Conservation (phyloP, 805 yeast species). For the Ogataea polymorpha region DNA sequence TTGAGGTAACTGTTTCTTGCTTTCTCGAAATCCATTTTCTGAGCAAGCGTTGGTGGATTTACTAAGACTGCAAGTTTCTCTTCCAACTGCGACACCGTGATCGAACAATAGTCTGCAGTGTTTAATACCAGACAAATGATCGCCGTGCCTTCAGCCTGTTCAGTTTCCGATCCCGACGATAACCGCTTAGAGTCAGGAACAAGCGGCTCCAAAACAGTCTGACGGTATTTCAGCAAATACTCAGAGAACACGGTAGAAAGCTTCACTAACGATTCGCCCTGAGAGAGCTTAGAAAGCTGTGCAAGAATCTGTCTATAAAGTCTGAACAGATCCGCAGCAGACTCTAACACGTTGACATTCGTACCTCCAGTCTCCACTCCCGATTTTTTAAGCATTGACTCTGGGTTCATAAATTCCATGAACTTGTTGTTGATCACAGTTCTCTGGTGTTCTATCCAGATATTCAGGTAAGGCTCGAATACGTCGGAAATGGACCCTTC, state of each 20-base stretch:
- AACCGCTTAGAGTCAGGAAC: conserved; percentile 39
- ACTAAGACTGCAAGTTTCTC: conserved; percentile 48
- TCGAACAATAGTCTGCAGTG: conserved; percentile 85
- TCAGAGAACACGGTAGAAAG: conserved; percentile 59
- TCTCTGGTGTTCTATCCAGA: conserved; percentile 89
- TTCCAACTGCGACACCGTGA: conserved; percentile 74
- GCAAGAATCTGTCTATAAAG: conserved; percentile 67
- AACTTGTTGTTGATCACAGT: conserved; percentile 57
- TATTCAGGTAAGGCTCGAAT: conserved; percentile 79
- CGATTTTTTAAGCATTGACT: conserved; percentile 45
- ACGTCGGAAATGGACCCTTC: conserved; percentile 52
- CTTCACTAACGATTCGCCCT: conserved; percentile 47
- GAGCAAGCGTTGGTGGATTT: conserved; percentile 33
- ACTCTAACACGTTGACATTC: conserved; percentile 63
- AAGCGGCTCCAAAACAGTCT: conserved; percentile 46
- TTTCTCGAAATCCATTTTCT: conserved; percentile 49
- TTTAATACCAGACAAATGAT: conserved; percentile 72
- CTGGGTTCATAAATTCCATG: conserved; percentile 57
- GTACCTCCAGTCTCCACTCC: conserved; percentile 30
- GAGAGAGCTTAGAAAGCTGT: conserved; percentile 63
- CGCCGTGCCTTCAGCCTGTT: conserved; percentile 57
- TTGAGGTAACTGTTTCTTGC: conserved; percentile 56
- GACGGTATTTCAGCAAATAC: conserved; percentile 60
- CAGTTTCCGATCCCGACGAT: conserved; percentile 31
- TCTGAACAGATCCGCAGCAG: conserved; percentile 85